phyloP scores from a whole-genome alignment of 2,329 filamentous ascomycete species.

The Trichoderma aggressivum region DNA sequence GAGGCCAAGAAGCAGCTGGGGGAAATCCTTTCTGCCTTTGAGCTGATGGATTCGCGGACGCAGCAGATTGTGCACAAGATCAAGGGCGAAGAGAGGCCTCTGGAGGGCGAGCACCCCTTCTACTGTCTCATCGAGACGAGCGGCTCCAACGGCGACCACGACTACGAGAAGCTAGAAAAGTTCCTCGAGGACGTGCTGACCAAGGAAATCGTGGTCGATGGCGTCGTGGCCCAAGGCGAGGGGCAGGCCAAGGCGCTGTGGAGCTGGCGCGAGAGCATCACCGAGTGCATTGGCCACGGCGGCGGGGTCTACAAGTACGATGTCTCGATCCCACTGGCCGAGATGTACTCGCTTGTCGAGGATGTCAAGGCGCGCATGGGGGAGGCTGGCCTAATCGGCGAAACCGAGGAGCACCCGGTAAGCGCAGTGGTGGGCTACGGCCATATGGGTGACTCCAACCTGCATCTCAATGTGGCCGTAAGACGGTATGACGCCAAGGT shows the following conservation, averaged over 20 bases:
- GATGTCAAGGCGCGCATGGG: conserved; percentile 73
- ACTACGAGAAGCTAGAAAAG: conserved; percentile 81
- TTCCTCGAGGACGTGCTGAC: conserved; percentile 93
- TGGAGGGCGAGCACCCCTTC: conserved; percentile 84
- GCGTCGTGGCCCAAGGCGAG: conserved; percentile 88
- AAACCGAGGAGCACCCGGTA: conserved; percentile 72
- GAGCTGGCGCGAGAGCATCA: conserved; percentile 90
- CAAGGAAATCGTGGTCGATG: conserved; percentile 80
- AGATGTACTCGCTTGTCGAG: conserved; percentile 86
- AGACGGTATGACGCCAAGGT: conserved; percentile 81
- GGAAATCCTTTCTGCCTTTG: conserved; percentile 95
- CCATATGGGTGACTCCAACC: conserved; percentile 95
- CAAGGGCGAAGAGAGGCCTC: conserved; percentile 71
- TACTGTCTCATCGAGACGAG: conserved; percentile 97
- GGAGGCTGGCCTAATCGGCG: conserved; percentile 72
- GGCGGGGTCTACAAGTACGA: conserved; percentile 99
- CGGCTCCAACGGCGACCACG: conserved; percentile 90
- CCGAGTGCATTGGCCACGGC: conserved; percentile 83
- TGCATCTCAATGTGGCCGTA: conserved; percentile 88
- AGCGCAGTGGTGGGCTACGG: conserved; percentile 93
- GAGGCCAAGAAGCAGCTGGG: conserved; percentile 87
- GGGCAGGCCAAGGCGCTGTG: conserved; percentile 84
- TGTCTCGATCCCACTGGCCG: conserved; percentile 82
- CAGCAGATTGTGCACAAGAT: conserved; percentile 74
- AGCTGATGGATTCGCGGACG: conserved; percentile 87